Percentiles rank a stretch among this genome's conserved stretches.
These are phyloP conservation scores for Fusarium floridanum DNA, from an alignment of 2,329 filamentous ascomycete genomes.

Conservation along the genomic window DNA sequence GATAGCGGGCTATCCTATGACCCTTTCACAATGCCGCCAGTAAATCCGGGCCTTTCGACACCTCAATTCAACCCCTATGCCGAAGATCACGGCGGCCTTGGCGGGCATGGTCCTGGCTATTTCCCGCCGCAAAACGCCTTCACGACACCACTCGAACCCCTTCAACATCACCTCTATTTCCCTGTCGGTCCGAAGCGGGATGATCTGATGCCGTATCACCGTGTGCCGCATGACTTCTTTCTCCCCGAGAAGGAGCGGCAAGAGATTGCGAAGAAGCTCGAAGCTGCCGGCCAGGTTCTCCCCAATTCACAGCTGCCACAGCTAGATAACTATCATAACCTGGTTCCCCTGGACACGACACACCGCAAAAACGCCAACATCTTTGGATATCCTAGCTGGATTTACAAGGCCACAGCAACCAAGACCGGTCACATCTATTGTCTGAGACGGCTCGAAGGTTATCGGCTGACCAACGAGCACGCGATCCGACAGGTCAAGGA, in stretches of 20 bases:
- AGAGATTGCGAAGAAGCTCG: slow-evolving; percentile 88
- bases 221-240: slow-evolving; percentile 91
- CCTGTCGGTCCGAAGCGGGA: slow-evolving; percentile 86
- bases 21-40: slow-evolving; percentile 72
- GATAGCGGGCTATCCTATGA: slow-evolving; percentile 65
- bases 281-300: slow-evolving; percentile 86
- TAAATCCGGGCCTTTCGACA: slow-evolving; percentile 64
- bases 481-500: slow-evolving; percentile 87
- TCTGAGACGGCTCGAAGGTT: slow-evolving; percentile 88
- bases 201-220: slow-evolving; percentile 86
- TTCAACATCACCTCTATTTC: slow-evolving; percentile 94
- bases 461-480: slow-evolving; percentile 88
- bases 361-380: slow-evolving; percentile 82
- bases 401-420: slow-evolving; percentile 92
- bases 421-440: slow-evolving; percentile 93
- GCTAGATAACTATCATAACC: slow-evolving; percentile 90
- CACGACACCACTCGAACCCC: slow-evolving; percentile 69
- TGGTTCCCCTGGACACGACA: slow-evolving; percentile 88
- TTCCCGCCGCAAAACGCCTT: slow-evolving; percentile 72
- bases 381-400: slow-evolving; percentile 92
- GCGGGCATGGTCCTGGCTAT: slow-evolving; percentile 71
- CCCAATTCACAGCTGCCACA: slow-evolving; percentile 81
- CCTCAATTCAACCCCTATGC: slow-evolving; percentile 81
- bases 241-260: slow-evolving; percentile 88
- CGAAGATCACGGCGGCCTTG: slow-evolving; percentile 74